Conservation (phyloP, 768 basidiomycete genomes). For the Hericium rajendrae region DNA sequence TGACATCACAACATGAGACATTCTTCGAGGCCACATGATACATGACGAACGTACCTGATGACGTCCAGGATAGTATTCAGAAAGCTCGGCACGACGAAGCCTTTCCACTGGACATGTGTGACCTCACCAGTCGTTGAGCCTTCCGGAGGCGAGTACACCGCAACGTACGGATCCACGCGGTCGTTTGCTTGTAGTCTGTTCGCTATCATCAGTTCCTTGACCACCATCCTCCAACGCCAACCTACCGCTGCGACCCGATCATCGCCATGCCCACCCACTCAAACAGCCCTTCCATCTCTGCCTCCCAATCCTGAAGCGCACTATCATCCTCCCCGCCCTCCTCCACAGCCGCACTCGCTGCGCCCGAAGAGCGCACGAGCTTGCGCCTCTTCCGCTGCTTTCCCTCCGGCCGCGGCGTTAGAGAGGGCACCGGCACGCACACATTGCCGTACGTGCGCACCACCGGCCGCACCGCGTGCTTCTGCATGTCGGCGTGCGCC, state of each 20-base stretch:
- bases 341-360: not conserved
- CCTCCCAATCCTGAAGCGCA: slow-evolving; percentile 41
- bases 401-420: slow-evolving; percentile 20
- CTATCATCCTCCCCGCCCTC: slow-evolving; percentile 24
- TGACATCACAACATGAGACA: too few species aligned
- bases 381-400: slow-evolving; percentile 7
- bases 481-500: not conserved
- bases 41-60: slow-evolving; percentile 27
- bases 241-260: slow-evolving; percentile 56
- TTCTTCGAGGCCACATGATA: too few species aligned
- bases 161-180: slow-evolving; percentile 58
- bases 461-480: slow-evolving; percentile 16
- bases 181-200: slow-evolving; percentile 51
- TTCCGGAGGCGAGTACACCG: slow-evolving; percentile 49
- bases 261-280: slow-evolving; percentile 72
- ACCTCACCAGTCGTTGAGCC: slow-evolving; percentile 36
- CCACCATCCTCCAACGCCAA: not conserved
- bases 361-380: not conserved
- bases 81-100: slow-evolving; percentile 44
- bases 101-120: slow-evolving; percentile 50
- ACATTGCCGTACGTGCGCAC: slow-evolving; percentile 24
- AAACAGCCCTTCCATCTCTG: slow-evolving; percentile 36
- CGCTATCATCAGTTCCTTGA: not conserved
- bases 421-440: slow-evolving; percentile 29
- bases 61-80: slow-evolving; percentile 41